Percentiles rank a stretch among this genome's conserved stretches.
Conservation (phyloP, 192 early-diverging fungal species). For the Coemansia sp. region DNA sequence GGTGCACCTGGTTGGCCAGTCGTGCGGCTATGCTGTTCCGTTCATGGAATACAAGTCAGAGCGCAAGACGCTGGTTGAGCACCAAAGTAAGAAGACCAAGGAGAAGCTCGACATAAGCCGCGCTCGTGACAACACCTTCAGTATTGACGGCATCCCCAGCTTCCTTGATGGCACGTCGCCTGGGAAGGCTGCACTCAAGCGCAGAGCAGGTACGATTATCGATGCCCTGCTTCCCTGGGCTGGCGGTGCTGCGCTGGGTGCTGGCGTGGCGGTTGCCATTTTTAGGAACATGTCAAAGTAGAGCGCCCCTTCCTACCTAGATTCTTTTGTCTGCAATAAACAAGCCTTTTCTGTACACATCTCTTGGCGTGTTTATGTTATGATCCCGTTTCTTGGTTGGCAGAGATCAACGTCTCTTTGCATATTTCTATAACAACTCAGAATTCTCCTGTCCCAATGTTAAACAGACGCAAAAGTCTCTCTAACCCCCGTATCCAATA, state of each 20-base stretch:
- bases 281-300: neutral
- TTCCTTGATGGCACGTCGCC: slow-evolving; percentile 29
- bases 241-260: slow-evolving; percentile 40
- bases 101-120: slow-evolving; percentile 40
- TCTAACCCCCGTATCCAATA: too few relatives aligned
- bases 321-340: too few relatives aligned
- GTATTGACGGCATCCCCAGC: slow-evolving; percentile 64
- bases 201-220: neutral
- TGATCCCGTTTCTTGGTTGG: too few relatives aligned
- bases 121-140: slow-evolving; percentile 47
- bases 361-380: too few relatives aligned
- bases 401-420: too few relatives aligned
- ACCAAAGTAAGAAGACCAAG: slow-evolving; percentile 38
- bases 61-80: slow-evolving; percentile 54
- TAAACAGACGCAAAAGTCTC: too few relatives aligned
- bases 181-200: slow-evolving; percentile 1
- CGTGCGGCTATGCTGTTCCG: slow-evolving; percentile 66
- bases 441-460: too few relatives aligned
- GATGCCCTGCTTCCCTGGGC: slow-evolving; percentile 26
- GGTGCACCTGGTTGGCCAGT: slow-evolving; percentile 58
- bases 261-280: slow-evolving; percentile 17
- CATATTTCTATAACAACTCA: too few relatives aligned
- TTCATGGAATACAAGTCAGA: slow-evolving; percentile 57
- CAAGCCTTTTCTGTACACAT: too few relatives aligned
- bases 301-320: too few relatives aligned